phyloP scores from a whole-genome alignment of 495 filamentous ascomycete genomes.

The Aspergillus olivimuriae region DNA sequence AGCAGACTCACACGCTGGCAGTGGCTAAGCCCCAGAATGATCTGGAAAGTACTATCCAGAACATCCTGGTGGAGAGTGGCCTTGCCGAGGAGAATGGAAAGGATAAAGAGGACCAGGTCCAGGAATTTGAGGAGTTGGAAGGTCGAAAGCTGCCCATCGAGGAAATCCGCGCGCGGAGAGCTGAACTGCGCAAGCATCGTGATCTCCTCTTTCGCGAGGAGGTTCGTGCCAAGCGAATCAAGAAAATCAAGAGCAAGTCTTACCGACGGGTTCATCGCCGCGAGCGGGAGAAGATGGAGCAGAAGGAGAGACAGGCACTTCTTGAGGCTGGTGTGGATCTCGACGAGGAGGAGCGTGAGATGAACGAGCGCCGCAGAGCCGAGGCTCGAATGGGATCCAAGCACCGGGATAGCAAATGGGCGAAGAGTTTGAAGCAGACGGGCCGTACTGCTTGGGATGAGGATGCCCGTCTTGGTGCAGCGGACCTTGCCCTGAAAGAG shows the following conservation, averaged over 20 bases:
- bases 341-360: conserved; percentile 73
- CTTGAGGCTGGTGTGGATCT: conserved; percentile 59
- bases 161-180: conserved; percentile 66
- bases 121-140: conserved; percentile 64
- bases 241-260: conserved; percentile 96
- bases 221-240: conserved; percentile 80
- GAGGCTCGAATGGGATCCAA: conserved; percentile 83
- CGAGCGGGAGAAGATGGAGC: conserved; percentile 65
- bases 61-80: conserved; percentile 84
- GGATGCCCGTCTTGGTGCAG: conserved; percentile 66
- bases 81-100: conserved; percentile 54
- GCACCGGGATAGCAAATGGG: conserved; percentile 91
- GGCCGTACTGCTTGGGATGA: conserved; percentile 79
- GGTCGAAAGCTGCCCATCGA: conserved; percentile 57
- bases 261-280: conserved; percentile 89
- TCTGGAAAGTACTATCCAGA: conserved; percentile 75
- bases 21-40: conserved; percentile 60
- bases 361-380: conserved; percentile 71
- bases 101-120: conserved; percentile 56
- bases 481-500: conserved; percentile 75
- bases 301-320: conserved; percentile 64
- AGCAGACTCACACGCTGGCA: conserved; percentile 39
- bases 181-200: conserved; percentile 70
- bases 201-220: conserved; percentile 92
- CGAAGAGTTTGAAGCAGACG: conserved; percentile 76